Base-by-base conservation (phyloP, 768 basidiomycete species). In the Dioszegia crocea region DNA sequence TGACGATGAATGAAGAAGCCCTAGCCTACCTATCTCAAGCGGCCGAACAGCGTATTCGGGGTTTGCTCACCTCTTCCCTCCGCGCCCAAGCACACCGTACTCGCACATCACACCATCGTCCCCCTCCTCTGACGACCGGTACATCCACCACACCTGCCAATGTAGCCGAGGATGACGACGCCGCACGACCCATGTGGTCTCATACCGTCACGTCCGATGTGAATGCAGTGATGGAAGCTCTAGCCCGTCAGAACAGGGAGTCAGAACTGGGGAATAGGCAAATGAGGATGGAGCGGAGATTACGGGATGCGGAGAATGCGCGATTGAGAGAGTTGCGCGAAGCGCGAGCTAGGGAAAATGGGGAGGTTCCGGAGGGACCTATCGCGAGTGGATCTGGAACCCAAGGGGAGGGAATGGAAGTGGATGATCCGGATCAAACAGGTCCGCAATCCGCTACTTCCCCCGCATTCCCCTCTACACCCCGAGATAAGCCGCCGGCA, bases 31-130 rank as follows among this genome's bases (percentile, higher is more conserved):
- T 73, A 10, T 45, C 68, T 23, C 49, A 67, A 19, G 68, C 68
- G 1, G 66, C 68, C 24, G 71, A 73, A 57, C 27, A 58, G 23
- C 64, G 71, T n/a, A 55, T 73, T 0, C 57, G 66, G 24, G 39
- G 52, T 9, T 44, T 73, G 1, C 19, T 73, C 1, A 19, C 57
- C 19, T 51, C 57, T 1, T 56, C 66, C n/a, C 38, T 70, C 16
- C 51, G 60, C 4, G 71, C 71, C 17, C 68, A 70, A 46, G 38
- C 39, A 12, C 71, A 73, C 41, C 65, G 68, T 10, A 65, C 63
- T 4, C 46, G 56, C 44, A 60, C 66, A 9, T 60, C 61, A 16
- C 61, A 73, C 45, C 56, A 64, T 12, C 63, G 57, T 19, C 36
- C 60, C 19, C 61, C 60, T 14, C 59, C 71, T 29, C 19, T 64